Evolutionary conservation across 108 stramenopile genomes (phyloP), one percentile per base, ranked within the genome.

Genomic region (Schizochytrium sp.): DNA sequence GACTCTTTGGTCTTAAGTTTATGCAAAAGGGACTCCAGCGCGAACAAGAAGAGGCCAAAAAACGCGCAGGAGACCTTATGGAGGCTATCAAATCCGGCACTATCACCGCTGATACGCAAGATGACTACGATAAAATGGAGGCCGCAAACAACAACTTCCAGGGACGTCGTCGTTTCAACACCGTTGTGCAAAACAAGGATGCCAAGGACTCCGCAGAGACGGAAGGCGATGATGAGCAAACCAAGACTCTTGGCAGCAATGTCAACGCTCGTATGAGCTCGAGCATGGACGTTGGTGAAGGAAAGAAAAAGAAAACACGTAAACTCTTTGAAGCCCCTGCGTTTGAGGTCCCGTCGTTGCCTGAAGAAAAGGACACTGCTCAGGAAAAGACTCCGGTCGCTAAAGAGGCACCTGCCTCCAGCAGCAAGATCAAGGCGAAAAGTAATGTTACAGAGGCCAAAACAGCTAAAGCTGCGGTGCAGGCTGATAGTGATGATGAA

Each of bases 1-100:
- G 89, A 13, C 15, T 87, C 46, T 46, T 88, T 7, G 46, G 57
- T 3, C 61, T 90, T 3, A 3, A 72, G 28, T 72, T 46, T n/a
- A 72, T 91, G 88, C 64, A 89, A 47, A 61, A 40, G 2, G 88
- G 72, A 64, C 42, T 42, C 4, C 46, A 61, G 38, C 28, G 45
- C 8, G 45, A 69, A 17, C 59, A 46, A 42, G 72, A 5, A 4
- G 55, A 69, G 12, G 72, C 72, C 45, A 72, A 89, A 56, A 5
- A 15, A 7, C 5, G 8, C 4, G 73, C 73, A n/a, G 7, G 19
- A 19, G 15, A 4, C 28, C 46, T 83, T 10, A 46, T 83, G 49
- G 10, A 17, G n/a, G 73, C 73, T 46, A 55, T 83, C 46, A 4
- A 83, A 83, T n/a, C 28, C 5, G 73, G 73, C 38, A 83, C 8